phyloP scores from a whole-genome alignment of 2,329 filamentous ascomycete species.

The Aplosporella prunicola region DNA sequence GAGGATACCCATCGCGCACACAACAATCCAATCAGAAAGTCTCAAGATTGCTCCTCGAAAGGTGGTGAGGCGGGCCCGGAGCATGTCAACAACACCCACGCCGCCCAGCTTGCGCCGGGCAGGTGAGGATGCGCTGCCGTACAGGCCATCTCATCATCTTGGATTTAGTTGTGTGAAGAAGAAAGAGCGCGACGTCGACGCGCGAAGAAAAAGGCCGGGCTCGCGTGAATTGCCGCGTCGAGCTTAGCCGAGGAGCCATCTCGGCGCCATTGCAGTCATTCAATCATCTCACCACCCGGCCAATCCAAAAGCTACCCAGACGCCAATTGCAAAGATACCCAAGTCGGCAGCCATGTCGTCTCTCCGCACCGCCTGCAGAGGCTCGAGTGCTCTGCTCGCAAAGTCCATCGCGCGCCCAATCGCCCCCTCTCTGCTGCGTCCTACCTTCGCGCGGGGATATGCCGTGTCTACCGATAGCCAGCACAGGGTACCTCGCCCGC shows the following conservation, averaged over 20 bases:
- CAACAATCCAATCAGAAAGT: slow-evolving; percentile 38
- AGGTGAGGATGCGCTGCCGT: slow-evolving; percentile 46
- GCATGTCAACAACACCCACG: slow-evolving; percentile 42
- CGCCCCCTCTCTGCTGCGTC: slow-evolving; percentile 21
- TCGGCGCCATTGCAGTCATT: slow-evolving; percentile 2
- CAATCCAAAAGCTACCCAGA: slow-evolving; percentile 2
- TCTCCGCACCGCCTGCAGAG: slow-evolving; percentile 30
- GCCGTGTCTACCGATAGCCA: slow-evolving; percentile 37
- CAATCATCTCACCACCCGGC: slow-evolving; percentile 10
- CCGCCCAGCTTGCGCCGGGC: slow-evolving; percentile 36
- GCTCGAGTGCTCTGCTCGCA: slow-evolving; percentile 27
- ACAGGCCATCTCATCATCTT: slow-evolving; percentile 64
- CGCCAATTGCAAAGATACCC: slow-evolving; percentile 4
- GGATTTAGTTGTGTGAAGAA: slow-evolving; percentile 65
- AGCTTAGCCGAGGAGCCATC: not conserved
- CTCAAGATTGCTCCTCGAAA: slow-evolving; percentile 35
- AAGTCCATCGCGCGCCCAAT: slow-evolving; percentile 3
- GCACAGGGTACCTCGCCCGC: slow-evolving; percentile 32
- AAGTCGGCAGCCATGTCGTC: slow-evolving; percentile 29
- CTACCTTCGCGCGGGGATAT: slow-evolving; percentile 28
- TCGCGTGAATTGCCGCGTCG: slow-evolving; percentile 1
- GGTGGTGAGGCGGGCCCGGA: slow-evolving; percentile 38
- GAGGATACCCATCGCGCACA: too few species aligned
- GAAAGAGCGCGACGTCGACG: slow-evolving; percentile 21
- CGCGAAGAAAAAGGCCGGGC: slow-evolving; percentile 1